Conservation (phyloP, 495 filamentous ascomycete genomes). For the Xylaria cubensis region DNA sequence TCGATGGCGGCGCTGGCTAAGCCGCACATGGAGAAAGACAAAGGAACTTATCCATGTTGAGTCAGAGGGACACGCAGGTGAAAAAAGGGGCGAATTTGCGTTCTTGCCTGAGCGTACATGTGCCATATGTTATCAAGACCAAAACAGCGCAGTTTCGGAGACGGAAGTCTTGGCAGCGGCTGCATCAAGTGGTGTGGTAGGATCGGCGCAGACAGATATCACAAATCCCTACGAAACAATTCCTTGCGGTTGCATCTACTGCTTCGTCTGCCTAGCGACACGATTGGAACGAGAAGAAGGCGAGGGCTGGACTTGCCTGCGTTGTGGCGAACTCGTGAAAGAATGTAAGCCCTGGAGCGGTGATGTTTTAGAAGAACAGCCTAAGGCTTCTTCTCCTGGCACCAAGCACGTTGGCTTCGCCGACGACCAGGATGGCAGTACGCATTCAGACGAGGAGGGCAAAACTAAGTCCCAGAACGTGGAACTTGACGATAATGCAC, state of each 20-base stretch:
- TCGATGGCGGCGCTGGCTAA: constrained; percentile 89
- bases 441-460: constrained; percentile 29
- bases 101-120: constrained; percentile 94
- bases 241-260: constrained; percentile 92
- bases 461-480: constrained; percentile 26
- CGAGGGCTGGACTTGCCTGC: constrained; percentile 93
- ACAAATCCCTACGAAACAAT: constrained; percentile 95
- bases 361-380: constrained; percentile 72
- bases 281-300: constrained; percentile 91
- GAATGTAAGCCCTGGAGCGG: constrained; percentile 94
- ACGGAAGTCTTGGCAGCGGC: constrained; percentile 70
- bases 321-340: constrained; percentile 84
- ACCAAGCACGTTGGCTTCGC: constrained; percentile 76
- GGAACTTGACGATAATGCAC: constrained; percentile 25
- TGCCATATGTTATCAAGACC: constrained; percentile 96
- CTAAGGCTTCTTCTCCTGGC: constrained; percentile 52
- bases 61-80: constrained; percentile 47
- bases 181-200: constrained; percentile 73
- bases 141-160: constrained; percentile 76
- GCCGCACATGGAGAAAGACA: constrained; percentile 79
- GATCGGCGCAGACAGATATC: constrained; percentile 90
- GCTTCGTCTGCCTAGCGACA: constrained; percentile 94
- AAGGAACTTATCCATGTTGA: constrained; percentile 64
- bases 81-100: constrained; percentile 74
- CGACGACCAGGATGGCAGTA: constrained; percentile 35